Conservation (phyloP, 352 stramenopile genomes). For the Pythium vanterpoolii region DNA sequence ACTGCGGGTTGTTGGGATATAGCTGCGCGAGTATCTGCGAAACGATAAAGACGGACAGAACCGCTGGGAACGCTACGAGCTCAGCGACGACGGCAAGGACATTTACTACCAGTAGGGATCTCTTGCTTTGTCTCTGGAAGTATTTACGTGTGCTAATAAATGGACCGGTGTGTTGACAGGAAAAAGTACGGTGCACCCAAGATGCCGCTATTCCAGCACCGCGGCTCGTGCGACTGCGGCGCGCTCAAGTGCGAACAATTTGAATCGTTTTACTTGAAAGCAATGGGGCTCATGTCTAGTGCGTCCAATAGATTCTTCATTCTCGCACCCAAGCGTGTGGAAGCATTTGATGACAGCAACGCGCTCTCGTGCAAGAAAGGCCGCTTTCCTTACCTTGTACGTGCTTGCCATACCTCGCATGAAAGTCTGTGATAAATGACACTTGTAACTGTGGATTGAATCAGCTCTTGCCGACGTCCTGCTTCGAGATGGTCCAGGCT, state of each 20-base stretch:
- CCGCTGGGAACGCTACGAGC: slow-evolving; percentile 57
- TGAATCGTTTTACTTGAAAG: neutral
- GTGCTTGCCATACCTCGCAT: slow-evolving; percentile 4
- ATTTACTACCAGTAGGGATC: slow-evolving; percentile 63
- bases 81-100: slow-evolving; percentile 50
- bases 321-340: slow-evolving; percentile 67
- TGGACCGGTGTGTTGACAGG: slow-evolving; percentile 21
- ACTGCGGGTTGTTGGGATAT: neutral
- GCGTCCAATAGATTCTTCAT: slow-evolving; percentile 52
- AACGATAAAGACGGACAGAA: slow-evolving; percentile 40
- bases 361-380: slow-evolving; percentile 81
- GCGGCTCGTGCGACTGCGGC: slow-evolving; percentile 67
- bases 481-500: slow-evolving; percentile 77
- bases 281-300: neutral
- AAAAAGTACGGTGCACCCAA: slow-evolving; percentile 77
- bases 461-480: slow-evolving; percentile 68
- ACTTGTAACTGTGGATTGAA: neutral
- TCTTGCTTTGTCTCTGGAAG: neutral
- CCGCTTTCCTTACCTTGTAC: slow-evolving; percentile 71
- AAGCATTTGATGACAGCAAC: slow-evolving; percentile 83
- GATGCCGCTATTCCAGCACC: slow-evolving; percentile 71
- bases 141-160: neutral
- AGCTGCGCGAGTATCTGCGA: slow-evolving; percentile 64
- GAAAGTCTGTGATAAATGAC: neutral
- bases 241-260: slow-evolving; percentile 38